Evolutionary conservation across 768 basidiomycete genomes (phyloP), one percentile per base, ranked within the genome.

Genomic region (Steccherinum ochraceum): DNA sequence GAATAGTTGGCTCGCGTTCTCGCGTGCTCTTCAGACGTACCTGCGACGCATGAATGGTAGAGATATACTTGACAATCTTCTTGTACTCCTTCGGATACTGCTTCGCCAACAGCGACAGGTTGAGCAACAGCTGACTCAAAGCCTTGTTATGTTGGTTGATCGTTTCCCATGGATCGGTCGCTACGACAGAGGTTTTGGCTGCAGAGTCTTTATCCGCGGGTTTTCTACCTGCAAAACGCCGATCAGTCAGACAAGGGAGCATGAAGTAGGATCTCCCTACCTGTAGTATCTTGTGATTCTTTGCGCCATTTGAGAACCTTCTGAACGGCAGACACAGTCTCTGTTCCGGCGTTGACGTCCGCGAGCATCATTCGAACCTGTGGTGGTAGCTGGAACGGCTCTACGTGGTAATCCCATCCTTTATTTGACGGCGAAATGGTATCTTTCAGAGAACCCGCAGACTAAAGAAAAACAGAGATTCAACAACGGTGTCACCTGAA

Each of bases 281-380:
- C n/a, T n/a, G n/a, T n/a, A n/a, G n/a, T n/a, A n/a, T n/a, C n/a
- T n/a, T n/a, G n/a, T n/a, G n/a, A n/a, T n/a, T 83, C 79, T 59
- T 81, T 79, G 40, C 89, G 79, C 95, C 95, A 98, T 59, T 82
- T 83, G 56, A 96, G 69, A 3, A 99, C 96, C 66, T 90, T 85
- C 24, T 90, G 83, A 11, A 94, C 93, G 40, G 98, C 80, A 40
- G 90, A 90, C 1, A 96, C 96, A 1, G 96, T 97, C 61, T 97
- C 90, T 57, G 89, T 94, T 10, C 96, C 96, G 7, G 89, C 92
- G 60, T 96, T 90, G 13, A 98, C 93, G 63, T 99, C 96, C 21
- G 94, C 96, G 19, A 99, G 76, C 69, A 98, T 78, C 27, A 99
- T 76, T 49, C 89, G 75, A 19, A 89, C 84, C 46, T 83, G 68